phyloP scores from a whole-genome alignment of 352 stramenopile species.

The Salisapilia sapeloensis region DNA sequence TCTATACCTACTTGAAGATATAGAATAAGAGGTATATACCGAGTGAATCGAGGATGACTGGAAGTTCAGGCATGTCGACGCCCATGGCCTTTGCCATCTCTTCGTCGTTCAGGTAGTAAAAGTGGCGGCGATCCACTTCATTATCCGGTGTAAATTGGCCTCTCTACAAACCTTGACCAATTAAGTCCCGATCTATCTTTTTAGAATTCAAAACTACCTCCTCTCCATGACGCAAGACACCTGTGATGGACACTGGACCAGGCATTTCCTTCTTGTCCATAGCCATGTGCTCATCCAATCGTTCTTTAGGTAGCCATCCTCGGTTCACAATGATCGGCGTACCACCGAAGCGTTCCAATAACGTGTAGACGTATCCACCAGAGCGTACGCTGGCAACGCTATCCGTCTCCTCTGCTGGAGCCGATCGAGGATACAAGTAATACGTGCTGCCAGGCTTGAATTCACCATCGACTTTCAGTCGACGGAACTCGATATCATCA shows the following conservation, averaged over 20 bases:
- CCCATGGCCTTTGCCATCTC: constrained; percentile 64
- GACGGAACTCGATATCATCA: constrained; percentile 66
- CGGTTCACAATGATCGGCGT: constrained; percentile 76
- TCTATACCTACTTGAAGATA: no score
- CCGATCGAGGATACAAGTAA: constrained; percentile 72
- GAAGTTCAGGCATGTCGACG: constrained; percentile 31
- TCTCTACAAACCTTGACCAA: constrained; percentile 21
- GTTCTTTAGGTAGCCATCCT: constrained; percentile 61
- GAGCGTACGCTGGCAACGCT: constrained; percentile 64
- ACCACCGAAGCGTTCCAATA: constrained; percentile 48
- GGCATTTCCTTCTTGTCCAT: constrained; percentile 34
- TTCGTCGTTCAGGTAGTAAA: constrained; percentile 73
- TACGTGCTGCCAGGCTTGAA: constrained; percentile 61
- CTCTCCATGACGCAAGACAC: constrained; percentile 66
- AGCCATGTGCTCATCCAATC: constrained; percentile 54
- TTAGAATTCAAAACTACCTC: constrained; percentile 14
- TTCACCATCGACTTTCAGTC: constrained; percentile 40
- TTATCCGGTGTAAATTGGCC: constrained; percentile 73
- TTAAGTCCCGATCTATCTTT: not conserved
- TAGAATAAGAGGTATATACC: no score
- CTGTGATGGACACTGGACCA: constrained; percentile 31
- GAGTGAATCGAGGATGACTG: constrained; percentile 61
- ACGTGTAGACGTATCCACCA: constrained; percentile 73
- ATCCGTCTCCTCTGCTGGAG: constrained; percentile 57
- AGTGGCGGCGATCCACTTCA: constrained; percentile 46